Base-by-base conservation (phyloP, 1,139 yeast genomes). In the Suhomyces atakaporum region DNA sequence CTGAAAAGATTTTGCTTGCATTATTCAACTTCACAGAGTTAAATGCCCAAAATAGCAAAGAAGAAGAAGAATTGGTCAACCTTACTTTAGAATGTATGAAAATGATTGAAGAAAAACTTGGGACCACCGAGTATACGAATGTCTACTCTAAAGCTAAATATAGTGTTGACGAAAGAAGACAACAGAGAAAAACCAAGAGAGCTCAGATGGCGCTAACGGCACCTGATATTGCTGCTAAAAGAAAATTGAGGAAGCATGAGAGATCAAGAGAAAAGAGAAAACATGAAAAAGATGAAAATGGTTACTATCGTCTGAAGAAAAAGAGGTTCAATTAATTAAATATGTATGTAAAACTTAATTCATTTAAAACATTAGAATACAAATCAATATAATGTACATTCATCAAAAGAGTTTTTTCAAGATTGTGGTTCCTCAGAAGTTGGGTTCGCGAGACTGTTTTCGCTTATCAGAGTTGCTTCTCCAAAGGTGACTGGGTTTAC, bases 161-260 rank as follows among this genome's bases (percentile, higher is more conserved):
- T 45, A 54, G 56, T 11, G 82, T 90, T 14, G 64, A 64, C 27
- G 68, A 69, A 20, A 75, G 88, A 58, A 77, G 97, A 53, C 74
- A 75, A 43, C 94, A 87, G 34, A 79, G 97, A 61, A 81, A 72
- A 53, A 75, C 85, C 1, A 83, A 81, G 54, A 73, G 90, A 40
- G 84, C 96, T 0, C 82, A 85, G 45, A 65, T 87, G 58, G 87
- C 90, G 2, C 73, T 90, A 4, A 74, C 75, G 10, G 85, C 86
- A 4, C 98, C 98, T 0, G 96, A 84, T 14, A 62, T 77, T 28
- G 82, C 87, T 16, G 95, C 96, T 3, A 76, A 75, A 51, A 77
- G 85, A 58, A 87, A 85, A 62, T 57, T 86, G 50, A 82, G 73
- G 62, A 86, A 85, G 58, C 95, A 89, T 62, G 77, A 73, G 33